Evolutionary conservation across 257 asterid species (phyloP).

Genomic region (Solanum bukasovii): DNA sequence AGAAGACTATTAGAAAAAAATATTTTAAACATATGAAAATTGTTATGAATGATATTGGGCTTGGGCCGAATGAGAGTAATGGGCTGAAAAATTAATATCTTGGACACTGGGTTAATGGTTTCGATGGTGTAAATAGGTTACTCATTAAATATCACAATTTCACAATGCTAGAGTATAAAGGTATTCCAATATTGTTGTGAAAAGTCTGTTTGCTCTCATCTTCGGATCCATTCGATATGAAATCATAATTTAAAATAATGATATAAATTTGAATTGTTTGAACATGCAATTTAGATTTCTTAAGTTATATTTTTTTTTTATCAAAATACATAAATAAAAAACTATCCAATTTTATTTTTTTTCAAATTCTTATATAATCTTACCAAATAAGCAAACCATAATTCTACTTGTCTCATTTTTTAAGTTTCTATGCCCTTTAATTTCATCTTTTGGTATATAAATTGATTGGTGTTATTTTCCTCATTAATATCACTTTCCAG

Average conservation of each 20-base stretch:
- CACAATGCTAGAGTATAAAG: neutral
- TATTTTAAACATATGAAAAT: neutral
- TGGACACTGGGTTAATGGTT: neutral
- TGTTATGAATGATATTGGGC: neutral
- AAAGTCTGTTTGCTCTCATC: too few relatives aligned
- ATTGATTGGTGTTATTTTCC: neutral
- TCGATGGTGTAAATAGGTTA: neutral
- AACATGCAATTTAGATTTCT: too few relatives aligned
- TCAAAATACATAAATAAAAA: too few relatives aligned
- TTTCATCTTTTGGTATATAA: neutral
- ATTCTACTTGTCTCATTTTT: neutral
- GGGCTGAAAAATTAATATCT: neutral
- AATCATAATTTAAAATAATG: too few relatives aligned
- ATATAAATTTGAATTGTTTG: neutral
- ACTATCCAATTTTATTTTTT: too few relatives aligned
- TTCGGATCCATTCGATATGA: too few relatives aligned
- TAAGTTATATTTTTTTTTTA: too few relatives aligned
- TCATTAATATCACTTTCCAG: neutral
- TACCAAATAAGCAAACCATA: too few relatives aligned
- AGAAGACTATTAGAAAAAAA: neutral
- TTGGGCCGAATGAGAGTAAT: neutral
- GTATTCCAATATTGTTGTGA: too few relatives aligned
- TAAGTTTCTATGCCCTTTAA: neutral
- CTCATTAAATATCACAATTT: too few relatives aligned
- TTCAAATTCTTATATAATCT: neutral